Conservation (phyloP, 257 asterid species). For the Nicotiana obtusifolia region DNA sequence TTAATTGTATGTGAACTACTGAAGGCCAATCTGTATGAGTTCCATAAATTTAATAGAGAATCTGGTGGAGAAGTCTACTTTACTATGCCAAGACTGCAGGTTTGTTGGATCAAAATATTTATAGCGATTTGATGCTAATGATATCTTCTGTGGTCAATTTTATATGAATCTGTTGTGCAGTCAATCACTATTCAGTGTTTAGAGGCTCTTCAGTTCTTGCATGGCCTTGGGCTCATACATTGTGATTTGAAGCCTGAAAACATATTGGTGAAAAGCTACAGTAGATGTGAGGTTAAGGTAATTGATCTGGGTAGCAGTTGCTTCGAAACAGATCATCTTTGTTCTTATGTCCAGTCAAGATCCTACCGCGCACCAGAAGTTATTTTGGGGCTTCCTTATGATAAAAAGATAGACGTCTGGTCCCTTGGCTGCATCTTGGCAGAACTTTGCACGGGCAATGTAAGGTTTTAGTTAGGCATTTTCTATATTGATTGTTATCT, state of each 20-base stretch:
- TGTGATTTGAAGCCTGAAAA: conserved; percentile 84
- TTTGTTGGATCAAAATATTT: conserved; percentile 10
- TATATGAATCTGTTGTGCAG: conserved; percentile 29
- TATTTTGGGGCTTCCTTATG: conserved; percentile 65
- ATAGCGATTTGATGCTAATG: not conserved
- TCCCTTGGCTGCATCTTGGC: conserved; percentile 83
- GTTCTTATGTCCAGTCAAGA: conserved; percentile 76
- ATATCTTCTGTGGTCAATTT: not conserved
- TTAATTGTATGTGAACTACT: conserved; percentile 76
- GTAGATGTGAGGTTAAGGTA: conserved; percentile 82
- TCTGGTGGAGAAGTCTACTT: conserved; percentile 84
- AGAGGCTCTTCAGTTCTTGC: conserved; percentile 69
- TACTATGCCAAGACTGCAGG: conserved; percentile 81
- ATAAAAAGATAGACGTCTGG: conserved; percentile 70
- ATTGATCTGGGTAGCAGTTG: conserved; percentile 84
- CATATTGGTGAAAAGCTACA: conserved; percentile 75
- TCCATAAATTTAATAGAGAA: conserved; percentile 73
- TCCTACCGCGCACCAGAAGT: conserved; percentile 82
- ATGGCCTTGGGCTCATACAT: conserved; percentile 71
- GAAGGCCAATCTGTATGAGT: conserved; percentile 69
- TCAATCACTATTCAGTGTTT: conserved; percentile 68
- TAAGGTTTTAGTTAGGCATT: conserved; percentile 24
- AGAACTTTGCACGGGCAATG: conserved; percentile 82
- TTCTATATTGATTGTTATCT: not conserved
- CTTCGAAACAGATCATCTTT: conserved; percentile 72